Conservation (phyloP, 169 alveolate species). For the Eimeria acervulina region DNA sequence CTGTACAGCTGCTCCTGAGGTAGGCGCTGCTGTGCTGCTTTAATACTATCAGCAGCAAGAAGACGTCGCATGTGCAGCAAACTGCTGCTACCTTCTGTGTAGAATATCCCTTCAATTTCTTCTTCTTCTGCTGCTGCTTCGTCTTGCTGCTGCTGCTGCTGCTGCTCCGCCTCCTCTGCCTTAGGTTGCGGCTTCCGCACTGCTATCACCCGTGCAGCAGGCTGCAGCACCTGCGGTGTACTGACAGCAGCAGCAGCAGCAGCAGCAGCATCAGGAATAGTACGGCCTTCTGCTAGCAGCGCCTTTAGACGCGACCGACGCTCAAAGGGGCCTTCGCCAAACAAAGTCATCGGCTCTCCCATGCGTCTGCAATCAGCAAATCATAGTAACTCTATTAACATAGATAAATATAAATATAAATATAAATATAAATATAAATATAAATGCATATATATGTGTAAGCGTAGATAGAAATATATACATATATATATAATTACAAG, state of each 20-base stretch:
- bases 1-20: constrained; percentile 50
- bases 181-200: constrained; percentile 43
- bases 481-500: neutral
- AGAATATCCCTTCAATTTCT: constrained; percentile 53
- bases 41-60: neutral
- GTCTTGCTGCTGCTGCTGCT: neutral
- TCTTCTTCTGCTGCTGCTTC: constrained; percentile 21
- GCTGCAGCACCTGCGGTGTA: constrained; percentile 23
- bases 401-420: neutral
- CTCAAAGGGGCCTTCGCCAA: constrained; percentile 84
- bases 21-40: constrained; percentile 32
- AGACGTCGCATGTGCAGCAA: neutral
- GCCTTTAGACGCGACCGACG: constrained; percentile 82
- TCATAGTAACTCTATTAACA: neutral
- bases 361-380: neutral
- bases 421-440: neutral
- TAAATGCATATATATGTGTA: neutral
- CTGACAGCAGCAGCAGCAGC: constrained; percentile 36
- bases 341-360: constrained; percentile 80
- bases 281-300: constrained; percentile 68
- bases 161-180: constrained; percentile 8
- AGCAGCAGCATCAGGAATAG: neutral
- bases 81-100: constrained; percentile 56
- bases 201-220: constrained; percentile 47
- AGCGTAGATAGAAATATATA: too few relatives aligned